Base-by-base conservation (phyloP, 139 green algal genomes). In the Chlorella vulgaris region DNA sequence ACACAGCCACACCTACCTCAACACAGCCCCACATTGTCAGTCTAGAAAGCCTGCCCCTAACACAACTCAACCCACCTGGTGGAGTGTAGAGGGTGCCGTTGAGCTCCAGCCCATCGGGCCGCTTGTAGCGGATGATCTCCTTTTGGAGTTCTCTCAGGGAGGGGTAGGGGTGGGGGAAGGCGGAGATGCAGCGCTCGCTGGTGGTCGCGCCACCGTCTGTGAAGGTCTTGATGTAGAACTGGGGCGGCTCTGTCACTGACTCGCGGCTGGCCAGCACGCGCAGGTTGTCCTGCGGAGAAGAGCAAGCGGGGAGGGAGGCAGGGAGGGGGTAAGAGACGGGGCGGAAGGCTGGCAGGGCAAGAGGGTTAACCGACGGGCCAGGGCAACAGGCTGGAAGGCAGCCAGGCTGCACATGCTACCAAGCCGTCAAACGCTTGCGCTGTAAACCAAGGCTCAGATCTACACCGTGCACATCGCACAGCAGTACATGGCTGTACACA, bases 81-180 rank as follows among this genome's bases (percentile, higher is more conserved):
- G 97, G 96, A 40, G 95, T 84, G 91, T 98, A 99, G 33, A 99
- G 91, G 10, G 94, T 98, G 65, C 88, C 97, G 26, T 92, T 99
- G 26, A 99, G 89, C 70, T 96, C 92, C 26, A 98, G 88, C 19
- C 97, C 96, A 81, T 99, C 97, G 5, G 80, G 76, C 8, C 97
- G 90, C 81, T 94, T 92, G 89, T 99, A 99, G 47, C 92, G 89
- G 58, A 98, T 75, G 76, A 98, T 93, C 88, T 84, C 85, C 95
- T 96, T 76, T 53, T 93, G 90, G 71, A 98, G 83, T 78, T 95
- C 94, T 1, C 85, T 82, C 50, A 99, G 60, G 8, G 83, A 70
- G 50, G 96, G 96, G 90, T 99, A 95, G 19, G 96, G 96, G 90
- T 99, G 96, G 47, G 97, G 97, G 86, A 96, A 98, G 78, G 95